Conservation (phyloP, 805 yeast genomes). For the Saccharomycopsis javanensis region DNA sequence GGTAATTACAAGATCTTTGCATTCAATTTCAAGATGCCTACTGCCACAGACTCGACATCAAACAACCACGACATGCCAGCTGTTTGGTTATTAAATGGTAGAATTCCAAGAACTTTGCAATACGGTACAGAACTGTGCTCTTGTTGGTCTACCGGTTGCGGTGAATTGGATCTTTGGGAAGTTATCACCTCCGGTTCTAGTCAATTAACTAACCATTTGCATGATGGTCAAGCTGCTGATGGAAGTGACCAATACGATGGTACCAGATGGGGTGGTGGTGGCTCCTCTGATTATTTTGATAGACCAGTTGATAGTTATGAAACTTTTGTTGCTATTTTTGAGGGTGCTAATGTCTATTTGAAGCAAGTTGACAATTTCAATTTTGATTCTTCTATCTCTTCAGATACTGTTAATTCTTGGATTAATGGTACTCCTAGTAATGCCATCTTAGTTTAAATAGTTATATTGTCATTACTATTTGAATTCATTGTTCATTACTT, state of each 20-base stretch:
- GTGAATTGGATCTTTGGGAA: conserved; percentile 95
- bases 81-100: conserved; percentile 89
- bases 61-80: conserved; percentile 94
- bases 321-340: conserved; percentile 87
- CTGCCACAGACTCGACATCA: conserved; percentile 35
- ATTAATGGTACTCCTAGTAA: conserved; percentile 15
- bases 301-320: conserved; percentile 74
- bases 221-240: conserved; percentile 66
- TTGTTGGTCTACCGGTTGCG: conserved; percentile 96
- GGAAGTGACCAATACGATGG: conserved; percentile 27
- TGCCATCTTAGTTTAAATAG: conserved; percentile 1
- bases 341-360: conserved; percentile 44
- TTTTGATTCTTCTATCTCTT: conserved; percentile 45
- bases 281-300: conserved; percentile 73
- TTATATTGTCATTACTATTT: not conserved
- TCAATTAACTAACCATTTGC: conserved; percentile 72
- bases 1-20: conserved; percentile 81
- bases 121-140: conserved; percentile 82
- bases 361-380: conserved; percentile 48
- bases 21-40: conserved; percentile 92
- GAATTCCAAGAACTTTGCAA: conserved; percentile 93
- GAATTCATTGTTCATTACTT: not conserved
- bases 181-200: conserved; percentile 61
- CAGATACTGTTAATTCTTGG: conserved; percentile 55
- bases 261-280: conserved; percentile 59